A percentile compares a stretch with the other conserved stretches of the same genome.
phyloP scores from a whole-genome alignment of 192 early-diverging fungal species.

The Chytriomyces hyalinus region DNA sequence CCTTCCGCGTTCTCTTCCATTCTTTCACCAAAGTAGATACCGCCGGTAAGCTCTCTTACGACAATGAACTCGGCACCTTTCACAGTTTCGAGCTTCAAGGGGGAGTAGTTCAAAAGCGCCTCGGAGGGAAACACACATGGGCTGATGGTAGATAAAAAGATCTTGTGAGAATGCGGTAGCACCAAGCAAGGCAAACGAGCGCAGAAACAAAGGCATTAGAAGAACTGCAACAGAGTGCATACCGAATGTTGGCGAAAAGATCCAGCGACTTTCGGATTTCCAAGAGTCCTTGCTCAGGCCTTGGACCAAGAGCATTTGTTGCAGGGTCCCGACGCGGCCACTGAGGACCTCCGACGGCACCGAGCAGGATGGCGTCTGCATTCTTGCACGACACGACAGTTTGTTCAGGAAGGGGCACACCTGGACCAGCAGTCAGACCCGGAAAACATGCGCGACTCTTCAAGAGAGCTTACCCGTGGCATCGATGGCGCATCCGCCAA shows the following conservation, averaged over 20 bases:
- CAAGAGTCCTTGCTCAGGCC: conserved; percentile 94
- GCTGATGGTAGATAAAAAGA: conserved; percentile 34
- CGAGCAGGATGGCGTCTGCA: conserved; percentile 92
- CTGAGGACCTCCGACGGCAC: conserved; percentile 97
- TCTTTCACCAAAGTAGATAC: conserved; percentile 96
- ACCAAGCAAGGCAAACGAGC: neutral
- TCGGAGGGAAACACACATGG: conserved; percentile 92
- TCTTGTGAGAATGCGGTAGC: conserved; percentile 2
- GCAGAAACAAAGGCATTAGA: neutral
- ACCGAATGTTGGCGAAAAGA: conserved; percentile 90
- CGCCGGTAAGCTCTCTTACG: conserved; percentile 94
- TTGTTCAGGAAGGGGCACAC: conserved; percentile 76
- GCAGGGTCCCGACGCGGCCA: conserved; percentile 80
- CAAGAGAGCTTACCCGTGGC: conserved; percentile 62
- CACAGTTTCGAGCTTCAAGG: conserved; percentile 89
- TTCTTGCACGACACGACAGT: conserved; percentile 81
- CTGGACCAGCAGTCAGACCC: conserved; percentile 22
- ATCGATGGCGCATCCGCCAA: conserved; percentile 93
- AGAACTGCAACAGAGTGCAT: neutral
- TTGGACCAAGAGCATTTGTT: conserved; percentile 68
- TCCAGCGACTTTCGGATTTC: conserved; percentile 90
- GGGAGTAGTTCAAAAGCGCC: conserved; percentile 79
- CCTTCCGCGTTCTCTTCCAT: conserved; percentile 84
- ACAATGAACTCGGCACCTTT: conserved; percentile 91
- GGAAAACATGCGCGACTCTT: neutral